phyloP scores from a whole-genome alignment of 2,329 filamentous ascomycete genomes.

The Aspergillus terreus region DNA sequence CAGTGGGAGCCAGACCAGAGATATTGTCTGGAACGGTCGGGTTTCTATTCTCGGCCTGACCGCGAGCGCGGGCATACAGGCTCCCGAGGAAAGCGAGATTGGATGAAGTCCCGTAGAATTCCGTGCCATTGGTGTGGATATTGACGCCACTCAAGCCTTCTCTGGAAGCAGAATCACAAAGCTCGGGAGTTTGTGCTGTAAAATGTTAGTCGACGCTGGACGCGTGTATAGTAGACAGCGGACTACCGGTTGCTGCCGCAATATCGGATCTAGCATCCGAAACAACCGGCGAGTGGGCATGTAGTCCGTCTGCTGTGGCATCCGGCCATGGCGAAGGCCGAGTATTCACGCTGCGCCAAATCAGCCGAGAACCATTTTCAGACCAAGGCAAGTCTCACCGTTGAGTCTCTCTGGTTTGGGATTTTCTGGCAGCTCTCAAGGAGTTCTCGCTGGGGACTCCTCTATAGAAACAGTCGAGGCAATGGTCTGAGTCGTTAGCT shows the following conservation, averaged over 20 bases:
- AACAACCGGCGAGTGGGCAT: constrained; percentile 1
- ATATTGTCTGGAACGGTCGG: constrained; percentile 1
- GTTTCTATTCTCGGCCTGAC: constrained; percentile 10
- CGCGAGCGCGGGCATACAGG: constrained; percentile 17
- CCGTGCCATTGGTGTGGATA: constrained; percentile 24
- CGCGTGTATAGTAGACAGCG: not conserved
- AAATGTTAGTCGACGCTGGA: not conserved
- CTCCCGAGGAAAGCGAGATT: constrained; percentile 25
- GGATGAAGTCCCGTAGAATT: constrained; percentile 26
- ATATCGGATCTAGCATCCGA: not conserved
- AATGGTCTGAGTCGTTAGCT: constrained; percentile 11
- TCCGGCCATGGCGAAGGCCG: constrained; percentile 14
- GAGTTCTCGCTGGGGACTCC: constrained; percentile 4
- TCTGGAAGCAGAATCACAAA: constrained; percentile 16
- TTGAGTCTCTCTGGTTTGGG: constrained; percentile 5
- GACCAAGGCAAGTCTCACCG: not conserved
- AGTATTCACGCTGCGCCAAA: not conserved
- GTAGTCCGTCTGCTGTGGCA: constrained; percentile 1
- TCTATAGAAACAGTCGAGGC: constrained; percentile 16
- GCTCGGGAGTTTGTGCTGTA: constrained; percentile 7
- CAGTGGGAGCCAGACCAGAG: not conserved
- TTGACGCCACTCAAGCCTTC: constrained; percentile 25
- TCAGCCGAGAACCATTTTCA: not conserved
- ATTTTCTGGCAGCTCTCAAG: constrained; percentile 5
- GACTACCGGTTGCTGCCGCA: constrained; percentile 3